phyloP scores from a whole-genome alignment of 1,284 basidiomycete genomes.

The Wallemia mellicola region DNA sequence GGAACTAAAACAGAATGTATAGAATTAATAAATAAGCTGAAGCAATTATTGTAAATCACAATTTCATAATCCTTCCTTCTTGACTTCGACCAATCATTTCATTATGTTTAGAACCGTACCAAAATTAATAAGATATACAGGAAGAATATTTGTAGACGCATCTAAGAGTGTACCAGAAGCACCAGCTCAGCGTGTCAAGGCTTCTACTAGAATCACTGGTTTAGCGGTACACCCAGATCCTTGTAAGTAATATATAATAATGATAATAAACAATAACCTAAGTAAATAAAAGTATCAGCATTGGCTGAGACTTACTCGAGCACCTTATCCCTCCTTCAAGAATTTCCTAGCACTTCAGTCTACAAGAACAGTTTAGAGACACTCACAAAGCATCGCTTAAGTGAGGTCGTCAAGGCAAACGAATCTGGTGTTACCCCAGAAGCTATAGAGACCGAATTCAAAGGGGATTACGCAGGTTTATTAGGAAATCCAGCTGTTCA shows the following conservation, averaged over 20 bases:
- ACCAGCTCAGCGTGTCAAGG: neutral
- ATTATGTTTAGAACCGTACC: neutral
- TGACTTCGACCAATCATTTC: neutral
- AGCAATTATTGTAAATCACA: neutral
- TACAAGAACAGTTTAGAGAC: neutral
- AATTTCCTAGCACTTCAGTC: neutral
- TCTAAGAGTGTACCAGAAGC: neutral
- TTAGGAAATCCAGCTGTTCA: neutral
- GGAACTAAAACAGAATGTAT: slow-evolving; percentile 58
- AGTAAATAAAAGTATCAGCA: neutral
- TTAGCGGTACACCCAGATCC: neutral
- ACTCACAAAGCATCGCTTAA: neutral
- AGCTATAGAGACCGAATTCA: neutral
- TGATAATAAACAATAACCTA: neutral
- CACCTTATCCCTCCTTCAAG: neutral
- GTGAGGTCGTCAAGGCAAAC: neutral
- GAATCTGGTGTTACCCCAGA: neutral
- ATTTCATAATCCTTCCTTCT: neutral
- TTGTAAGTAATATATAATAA: neutral
- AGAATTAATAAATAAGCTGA: neutral
- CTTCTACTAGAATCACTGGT: neutral
- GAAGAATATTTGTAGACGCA: neutral
- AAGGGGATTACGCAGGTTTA: neutral
- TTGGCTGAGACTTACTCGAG: neutral
- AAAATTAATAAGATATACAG: neutral